Evolutionary conservation across 768 basidiomycete species (phyloP), one percentile per base, ranked within the genome.

Genomic region (Tephrocybe sp.): DNA sequence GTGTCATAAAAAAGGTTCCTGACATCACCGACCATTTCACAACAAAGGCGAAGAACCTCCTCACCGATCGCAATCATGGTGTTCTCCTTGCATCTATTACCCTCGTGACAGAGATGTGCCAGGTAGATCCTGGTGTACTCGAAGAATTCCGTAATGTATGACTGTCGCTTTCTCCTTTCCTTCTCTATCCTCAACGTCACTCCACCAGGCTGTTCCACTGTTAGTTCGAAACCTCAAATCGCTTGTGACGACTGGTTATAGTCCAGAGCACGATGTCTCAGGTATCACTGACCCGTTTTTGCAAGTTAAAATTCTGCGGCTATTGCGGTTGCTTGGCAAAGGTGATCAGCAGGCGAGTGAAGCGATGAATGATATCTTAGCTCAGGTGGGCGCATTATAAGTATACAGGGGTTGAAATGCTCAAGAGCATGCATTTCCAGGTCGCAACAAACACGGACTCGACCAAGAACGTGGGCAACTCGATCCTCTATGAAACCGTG

Each of bases 371-470:
- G 97, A 99, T 68, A 96, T 99, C 54, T 71, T 98, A 44, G 96
- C 96, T 7, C 96, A 97, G 78, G 91, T 88, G 59, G 49, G 72
- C 52, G 17, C 42, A 10, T 12, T 19, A 26, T 16, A 9, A 11
- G 26, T 35, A 7, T 10, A 41, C 49, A 38, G 5, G 17, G 22
- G 55, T 39, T n/a, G 56, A 14, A 30, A 39, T 35, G 35, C 32
- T 48, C 16, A 44, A 32, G 31, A 30, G 23, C 44, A 17, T 45
- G 32, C 33, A 17, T 39, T 51, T 40, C 11, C 44, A 94, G 89
- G 95, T 99, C 31, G 97, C 97, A n/a, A 98, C 97, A 1, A 99
- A 98, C 67, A 99, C 97, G 0, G 97, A 99, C 61, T 88, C 89
- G 4, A 84, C 89, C 5, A 99, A 99, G 72, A 99, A 98, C 62